Base-by-base conservation (phyloP, 2,329 filamentous ascomycete genomes). In the Phaeosphaeria sp. region DNA sequence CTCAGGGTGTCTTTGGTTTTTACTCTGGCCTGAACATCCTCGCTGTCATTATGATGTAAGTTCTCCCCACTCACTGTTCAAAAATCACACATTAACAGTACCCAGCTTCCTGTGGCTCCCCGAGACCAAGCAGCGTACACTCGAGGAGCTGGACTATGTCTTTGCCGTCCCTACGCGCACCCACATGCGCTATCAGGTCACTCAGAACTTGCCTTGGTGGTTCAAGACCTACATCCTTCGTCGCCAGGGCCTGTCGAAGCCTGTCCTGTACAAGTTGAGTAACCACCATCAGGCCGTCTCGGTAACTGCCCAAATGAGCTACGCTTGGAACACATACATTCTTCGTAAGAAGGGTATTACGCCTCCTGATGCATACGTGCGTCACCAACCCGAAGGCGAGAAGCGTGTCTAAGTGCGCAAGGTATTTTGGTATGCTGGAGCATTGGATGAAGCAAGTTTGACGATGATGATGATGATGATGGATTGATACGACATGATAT, bases 11-110 rank as follows among this genome's bases (percentile, higher is more conserved):
- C 1, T 89, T 89, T 64, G 82, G 85, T 2, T 87, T 89, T 68
- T 89, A 89, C 58, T 82, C 79, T 1, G 85, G 77, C 0, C 76
- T 90, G 7, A 90, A 90, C 61, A 63, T 88, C 3, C 68, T 85
- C 1, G 87, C 87, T 0, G 79, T 89, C 17, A 56, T 86, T 22
- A 84, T 90, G 79, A 89, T 90, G 64, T 72, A 64, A 67, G 64
- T 13, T 59, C 1, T 23, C 36, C 1, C 33, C 47, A 1, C 30
- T 22, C 5, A 10, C n/a, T 46, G 25, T 33, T 6, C 7, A 18
- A 17, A 41, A 6, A 25, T 46, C 27, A 50, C 20, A 13, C 33
- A 23, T 54, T 64, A 44, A 67, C 17, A 33, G 44, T n/a, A 18
- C 18, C 20, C 33, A 72, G 66, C 62, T 89, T 88, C 78, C 77